Evolutionary conservation across 768 basidiomycete genomes (phyloP), one percentile per base, ranked within the genome.

Genomic region (Holtermannia corniformis): DNA sequence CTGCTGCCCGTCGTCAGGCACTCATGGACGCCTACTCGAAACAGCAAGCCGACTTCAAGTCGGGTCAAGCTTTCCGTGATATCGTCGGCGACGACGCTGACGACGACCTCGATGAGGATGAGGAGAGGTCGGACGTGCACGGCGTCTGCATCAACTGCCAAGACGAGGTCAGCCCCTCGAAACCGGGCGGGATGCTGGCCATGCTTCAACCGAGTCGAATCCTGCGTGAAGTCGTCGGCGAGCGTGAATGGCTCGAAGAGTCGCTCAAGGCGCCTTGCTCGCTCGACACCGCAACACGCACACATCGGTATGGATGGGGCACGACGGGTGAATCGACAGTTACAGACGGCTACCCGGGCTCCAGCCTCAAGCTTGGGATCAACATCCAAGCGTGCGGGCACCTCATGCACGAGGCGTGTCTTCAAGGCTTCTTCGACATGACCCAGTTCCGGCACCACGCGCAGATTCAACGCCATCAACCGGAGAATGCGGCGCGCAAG

Each of bases 111-210:
- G 81, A 82, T 16, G 83, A 81, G 4, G 71, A 68, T 5, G 61
- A 59, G 13, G 60, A 53, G 7, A 78, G 80, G 4, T 24, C 44
- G 19, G 44, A 55, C 24, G 56, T 58, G 55, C 52, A 82, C 55
- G 93, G 93, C 2, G 85, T 84, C n/a, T 99, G 95, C 68, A 97
- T 99, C 57, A 91, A 97, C 10, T 99, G 95, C 61, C 95, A 97
- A 68, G 95, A 97, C 67, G 87, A 91, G 55, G 80, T 96, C 48
- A 85, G 81, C 59, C 66, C 78, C 2, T 73, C 78, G 14, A 78
- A 80, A 55, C 76, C 86, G 0, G 97, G 95, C 70, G 95, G 95
- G 4, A 80, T 81, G 25, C 80, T 99, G 16, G 88, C 86, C 1
- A 75, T 92, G 44, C 68, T 99, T 5, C 93, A 96, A 63, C 85